A percentile compares a stretch with the other conserved stretches of the same genome.
Conservation (phyloP, 2,329 filamentous ascomycete species). For the Claviceps cyperi region DNA sequence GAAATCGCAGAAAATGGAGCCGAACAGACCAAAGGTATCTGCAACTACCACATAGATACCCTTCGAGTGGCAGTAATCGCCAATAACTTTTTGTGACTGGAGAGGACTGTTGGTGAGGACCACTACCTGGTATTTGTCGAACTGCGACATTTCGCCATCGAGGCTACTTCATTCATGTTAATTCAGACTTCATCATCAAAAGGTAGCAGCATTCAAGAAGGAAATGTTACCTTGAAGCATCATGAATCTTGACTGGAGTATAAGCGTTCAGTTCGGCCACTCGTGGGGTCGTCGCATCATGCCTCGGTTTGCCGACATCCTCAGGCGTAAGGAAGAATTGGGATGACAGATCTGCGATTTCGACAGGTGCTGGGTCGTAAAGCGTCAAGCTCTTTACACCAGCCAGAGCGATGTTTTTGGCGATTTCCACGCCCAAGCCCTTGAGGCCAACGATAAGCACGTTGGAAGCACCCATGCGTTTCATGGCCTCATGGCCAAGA, state of each 20-base stretch:
- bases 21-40: conserved; percentile 88
- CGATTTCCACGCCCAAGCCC: conserved; percentile 91
- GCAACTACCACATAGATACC: conserved; percentile 80
- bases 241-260: conserved; percentile 72
- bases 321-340: conserved; percentile 88
- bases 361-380: conserved; percentile 73
- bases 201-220: conserved; percentile 3
- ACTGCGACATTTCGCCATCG: conserved; percentile 59
- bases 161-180: conserved; percentile 34
- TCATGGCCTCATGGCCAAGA: conserved; percentile 75
- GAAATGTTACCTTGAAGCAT: conserved; percentile 35
- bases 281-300: conserved; percentile 70
- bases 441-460: conserved; percentile 84
- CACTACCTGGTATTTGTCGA: conserved; percentile 85
- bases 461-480: conserved; percentile 94
- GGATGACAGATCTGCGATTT: conserved; percentile 80
- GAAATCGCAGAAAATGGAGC: conserved; percentile 93
- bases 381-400: conserved; percentile 95
- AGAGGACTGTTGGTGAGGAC: conserved; percentile 78
- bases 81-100: conserved; percentile 66
- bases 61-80: conserved; percentile 88
- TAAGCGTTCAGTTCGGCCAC: conserved; percentile 95
- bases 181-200: background rate
- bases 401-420: conserved; percentile 95
- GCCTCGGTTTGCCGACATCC: conserved; percentile 86